Percentiles rank a stretch among this genome's conserved stretches.
These are phyloP conservation scores for Parietichytrium sp. DNA, from an alignment of 108 stramenopile genomes.

Conservation along the genomic window DNA sequence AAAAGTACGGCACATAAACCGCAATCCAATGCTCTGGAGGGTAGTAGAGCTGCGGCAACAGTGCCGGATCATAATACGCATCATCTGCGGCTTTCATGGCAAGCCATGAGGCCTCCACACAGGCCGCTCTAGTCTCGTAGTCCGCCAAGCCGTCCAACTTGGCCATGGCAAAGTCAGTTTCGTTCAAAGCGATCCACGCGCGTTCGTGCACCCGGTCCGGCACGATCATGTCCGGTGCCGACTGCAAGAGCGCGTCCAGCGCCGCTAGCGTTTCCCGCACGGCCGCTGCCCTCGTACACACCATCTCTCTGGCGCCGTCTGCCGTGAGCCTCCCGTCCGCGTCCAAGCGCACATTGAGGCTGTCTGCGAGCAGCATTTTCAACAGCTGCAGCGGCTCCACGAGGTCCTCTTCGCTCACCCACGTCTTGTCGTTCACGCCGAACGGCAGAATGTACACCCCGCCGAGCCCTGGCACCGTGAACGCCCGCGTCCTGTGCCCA, in stretches of 20 bases:
- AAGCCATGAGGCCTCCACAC: neutral
- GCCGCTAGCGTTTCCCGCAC: neutral
- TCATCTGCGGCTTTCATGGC: neutral
- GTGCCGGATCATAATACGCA: neutral
- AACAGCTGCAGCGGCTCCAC: neutral
- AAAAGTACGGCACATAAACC: neutral
- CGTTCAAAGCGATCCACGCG: neutral
- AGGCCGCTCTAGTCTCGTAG: neutral
- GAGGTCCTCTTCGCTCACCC: neutral
- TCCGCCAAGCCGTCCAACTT: neutral
- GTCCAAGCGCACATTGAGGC: neutral
- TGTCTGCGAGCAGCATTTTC: neutral
- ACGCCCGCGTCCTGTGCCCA: neutral
- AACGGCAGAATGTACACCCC: neutral
- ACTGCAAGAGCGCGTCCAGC: neutral
- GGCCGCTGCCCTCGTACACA: neutral
- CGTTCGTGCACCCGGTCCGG: neutral
- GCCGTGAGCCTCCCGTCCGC: neutral
- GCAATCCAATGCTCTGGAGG: conserved; percentile 16
- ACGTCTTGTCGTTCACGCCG: neutral
- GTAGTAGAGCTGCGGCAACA: neutral
- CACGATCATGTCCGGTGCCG: neutral
- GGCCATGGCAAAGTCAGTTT: neutral
- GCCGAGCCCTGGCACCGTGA: neutral
- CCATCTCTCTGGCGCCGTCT: neutral